These are phyloP conservation scores for Psilocybe cubensis DNA, from an alignment of 768 basidiomycete species.

Conservation along the genomic window DNA sequence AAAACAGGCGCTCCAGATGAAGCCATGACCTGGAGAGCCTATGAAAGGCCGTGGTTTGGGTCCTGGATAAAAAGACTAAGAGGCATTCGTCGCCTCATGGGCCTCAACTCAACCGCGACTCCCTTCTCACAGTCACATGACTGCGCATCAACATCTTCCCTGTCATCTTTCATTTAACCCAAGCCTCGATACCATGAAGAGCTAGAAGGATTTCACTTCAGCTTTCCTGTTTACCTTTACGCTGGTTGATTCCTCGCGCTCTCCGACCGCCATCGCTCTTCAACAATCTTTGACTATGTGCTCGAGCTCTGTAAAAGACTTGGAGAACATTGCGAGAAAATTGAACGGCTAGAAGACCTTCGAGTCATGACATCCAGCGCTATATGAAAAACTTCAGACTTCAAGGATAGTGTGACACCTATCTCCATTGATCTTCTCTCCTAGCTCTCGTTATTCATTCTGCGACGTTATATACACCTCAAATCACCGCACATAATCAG, in stretches of 20 bases:
- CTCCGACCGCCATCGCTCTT: too few species aligned
- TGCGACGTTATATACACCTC: too few species aligned
- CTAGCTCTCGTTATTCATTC: too few species aligned
- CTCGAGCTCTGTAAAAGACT: too few species aligned
- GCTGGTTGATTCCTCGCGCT: too few species aligned
- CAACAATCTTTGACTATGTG: too few species aligned
- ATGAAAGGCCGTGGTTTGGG: slow-evolving; percentile 21
- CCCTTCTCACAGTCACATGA: slow-evolving; percentile 24
- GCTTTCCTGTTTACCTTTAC: too few species aligned
- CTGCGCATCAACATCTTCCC: background rate
- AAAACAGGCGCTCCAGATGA: slow-evolving; percentile 26
- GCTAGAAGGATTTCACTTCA: background rate
- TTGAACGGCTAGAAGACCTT: background rate
- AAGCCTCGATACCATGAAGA: background rate
- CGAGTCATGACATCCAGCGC: background rate
- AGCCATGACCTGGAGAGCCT: slow-evolving; percentile 27
- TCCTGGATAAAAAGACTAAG: slow-evolving; percentile 18
- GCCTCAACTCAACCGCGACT: slow-evolving; percentile 25
- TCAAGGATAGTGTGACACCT: background rate
- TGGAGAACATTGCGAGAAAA: background rate
- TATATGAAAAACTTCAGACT: background rate
- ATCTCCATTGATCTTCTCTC: too few species aligned
- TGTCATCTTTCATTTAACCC: background rate
- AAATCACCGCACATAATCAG: too few species aligned
- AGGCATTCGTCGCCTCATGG: slow-evolving; percentile 17